phyloP scores from a whole-genome alignment of 352 stramenopile genomes.

The Pythium sp. region DNA sequence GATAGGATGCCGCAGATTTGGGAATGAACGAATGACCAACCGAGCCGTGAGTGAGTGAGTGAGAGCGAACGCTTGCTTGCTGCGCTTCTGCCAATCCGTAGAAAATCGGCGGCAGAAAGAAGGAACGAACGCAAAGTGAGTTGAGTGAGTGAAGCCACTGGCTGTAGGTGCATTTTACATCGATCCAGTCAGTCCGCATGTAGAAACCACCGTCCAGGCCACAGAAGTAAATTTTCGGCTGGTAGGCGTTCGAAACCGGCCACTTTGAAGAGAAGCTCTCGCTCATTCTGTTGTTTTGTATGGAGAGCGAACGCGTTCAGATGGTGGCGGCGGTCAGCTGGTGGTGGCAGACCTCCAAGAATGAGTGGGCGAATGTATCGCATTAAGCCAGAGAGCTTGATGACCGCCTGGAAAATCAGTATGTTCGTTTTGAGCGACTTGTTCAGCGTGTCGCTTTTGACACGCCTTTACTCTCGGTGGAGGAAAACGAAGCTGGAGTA shows the following conservation, averaged over 20 bases:
- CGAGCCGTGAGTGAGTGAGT: neutral
- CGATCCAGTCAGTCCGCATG: neutral
- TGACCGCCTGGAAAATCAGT: neutral
- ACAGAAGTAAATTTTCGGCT: neutral
- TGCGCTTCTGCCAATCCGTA: neutral
- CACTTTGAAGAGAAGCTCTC: neutral
- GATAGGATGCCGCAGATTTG: neutral
- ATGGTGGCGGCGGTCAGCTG: neutral
- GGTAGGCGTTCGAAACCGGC: neutral
- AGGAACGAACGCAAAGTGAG: neutral
- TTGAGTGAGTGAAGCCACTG: neutral
- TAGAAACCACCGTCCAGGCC: neutral
- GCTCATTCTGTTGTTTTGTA: neutral
- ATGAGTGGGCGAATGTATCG: neutral
- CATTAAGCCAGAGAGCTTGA: neutral
- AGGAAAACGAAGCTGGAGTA: neutral
- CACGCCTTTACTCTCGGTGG: constrained; percentile 8
- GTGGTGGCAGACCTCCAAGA: neutral
- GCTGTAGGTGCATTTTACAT: neutral
- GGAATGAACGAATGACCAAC: neutral
- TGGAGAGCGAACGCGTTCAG: neutral
- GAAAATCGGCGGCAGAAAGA: neutral
- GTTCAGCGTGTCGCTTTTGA: neutral
- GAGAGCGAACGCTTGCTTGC: neutral
- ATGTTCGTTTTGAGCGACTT: no score